phyloP scores from a whole-genome alignment of 2,329 filamentous ascomycete species.

The Beauveria sp. region DNA sequence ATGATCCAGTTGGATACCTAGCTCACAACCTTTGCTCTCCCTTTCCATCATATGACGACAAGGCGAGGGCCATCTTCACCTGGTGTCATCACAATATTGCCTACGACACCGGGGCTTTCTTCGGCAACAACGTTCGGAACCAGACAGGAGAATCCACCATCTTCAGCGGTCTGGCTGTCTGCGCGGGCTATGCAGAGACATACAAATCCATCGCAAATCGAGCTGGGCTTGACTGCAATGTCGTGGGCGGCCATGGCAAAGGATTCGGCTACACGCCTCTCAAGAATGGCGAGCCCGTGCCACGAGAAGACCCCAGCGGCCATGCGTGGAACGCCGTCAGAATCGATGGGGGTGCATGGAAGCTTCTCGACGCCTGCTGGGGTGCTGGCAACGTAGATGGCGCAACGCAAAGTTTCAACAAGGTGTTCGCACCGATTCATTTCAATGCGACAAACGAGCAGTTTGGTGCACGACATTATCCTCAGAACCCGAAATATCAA shows the following conservation, averaged over 20 bases:
- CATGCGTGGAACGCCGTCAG: constrained; percentile 94
- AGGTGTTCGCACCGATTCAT: constrained; percentile 55
- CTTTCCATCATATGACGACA: constrained; percentile 78
- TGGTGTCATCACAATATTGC: constrained; percentile 93
- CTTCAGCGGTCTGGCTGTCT: constrained; percentile 73
- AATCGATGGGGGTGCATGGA: constrained; percentile 84
- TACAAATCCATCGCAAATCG: constrained; percentile 71
- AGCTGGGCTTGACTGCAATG: constrained; percentile 69
- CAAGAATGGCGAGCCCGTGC: constrained; percentile 55
- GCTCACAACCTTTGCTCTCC: constrained; percentile 70
- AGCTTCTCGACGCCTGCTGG: constrained; percentile 88
- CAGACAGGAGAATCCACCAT: constrained; percentile 68
- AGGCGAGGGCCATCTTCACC: constrained; percentile 84
- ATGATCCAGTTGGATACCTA: constrained; percentile 62
- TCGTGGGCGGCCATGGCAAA: constrained; percentile 76
- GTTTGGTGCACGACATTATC: constrained; percentile 77
- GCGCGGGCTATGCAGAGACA: constrained; percentile 80
- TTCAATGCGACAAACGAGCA: constrained; percentile 63
- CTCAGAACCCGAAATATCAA: constrained; percentile 58
- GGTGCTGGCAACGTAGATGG: constrained; percentile 66
- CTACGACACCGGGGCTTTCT: constrained; percentile 78
- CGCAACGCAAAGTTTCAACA: constrained; percentile 21
- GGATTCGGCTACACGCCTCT: constrained; percentile 66
- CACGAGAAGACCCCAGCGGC: constrained; percentile 51
- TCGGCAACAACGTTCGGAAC: constrained; percentile 57